phyloP scores from a whole-genome alignment of 306 rosid genomes.

The Dryas alaskensis region DNA sequence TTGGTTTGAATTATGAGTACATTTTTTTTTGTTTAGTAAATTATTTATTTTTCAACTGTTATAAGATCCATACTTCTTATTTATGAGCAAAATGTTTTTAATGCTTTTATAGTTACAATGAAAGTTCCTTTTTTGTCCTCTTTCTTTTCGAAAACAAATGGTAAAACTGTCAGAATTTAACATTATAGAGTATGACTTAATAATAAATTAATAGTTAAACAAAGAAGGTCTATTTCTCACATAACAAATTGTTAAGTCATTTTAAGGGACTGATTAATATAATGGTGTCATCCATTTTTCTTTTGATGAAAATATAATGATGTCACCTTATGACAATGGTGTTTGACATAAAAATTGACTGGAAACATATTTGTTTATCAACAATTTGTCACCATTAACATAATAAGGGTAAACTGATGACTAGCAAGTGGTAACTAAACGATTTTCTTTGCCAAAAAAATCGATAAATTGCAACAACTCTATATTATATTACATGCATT shows the following conservation, averaged over 20 bases:
- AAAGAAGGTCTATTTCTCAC: not conserved
- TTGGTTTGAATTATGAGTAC: no score
- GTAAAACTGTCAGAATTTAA: no score
- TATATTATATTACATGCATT: not conserved
- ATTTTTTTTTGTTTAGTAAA: no score
- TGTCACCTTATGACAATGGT: not conserved
- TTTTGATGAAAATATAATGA: not conserved
- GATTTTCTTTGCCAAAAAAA: not conserved
- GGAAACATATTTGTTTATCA: not conserved
- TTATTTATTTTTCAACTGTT: no score
- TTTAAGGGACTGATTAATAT: not conserved
- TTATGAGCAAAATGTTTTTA: not conserved
- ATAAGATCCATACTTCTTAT: not conserved
- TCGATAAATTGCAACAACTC: not conserved
- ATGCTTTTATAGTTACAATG: no score
- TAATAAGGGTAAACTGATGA: not conserved
- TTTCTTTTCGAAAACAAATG: no score
- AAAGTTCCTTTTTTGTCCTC: no score
- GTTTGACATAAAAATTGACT: slow-evolving; percentile 9
- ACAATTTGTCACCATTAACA: not conserved
- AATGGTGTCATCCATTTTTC: not conserved
- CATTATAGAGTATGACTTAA: no score
- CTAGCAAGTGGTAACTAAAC: not conserved
- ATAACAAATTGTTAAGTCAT: not conserved
- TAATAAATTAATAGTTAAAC: not conserved